Evolutionary conservation across 345 rosid species (phyloP).

Genomic region (Viola odorata): DNA sequence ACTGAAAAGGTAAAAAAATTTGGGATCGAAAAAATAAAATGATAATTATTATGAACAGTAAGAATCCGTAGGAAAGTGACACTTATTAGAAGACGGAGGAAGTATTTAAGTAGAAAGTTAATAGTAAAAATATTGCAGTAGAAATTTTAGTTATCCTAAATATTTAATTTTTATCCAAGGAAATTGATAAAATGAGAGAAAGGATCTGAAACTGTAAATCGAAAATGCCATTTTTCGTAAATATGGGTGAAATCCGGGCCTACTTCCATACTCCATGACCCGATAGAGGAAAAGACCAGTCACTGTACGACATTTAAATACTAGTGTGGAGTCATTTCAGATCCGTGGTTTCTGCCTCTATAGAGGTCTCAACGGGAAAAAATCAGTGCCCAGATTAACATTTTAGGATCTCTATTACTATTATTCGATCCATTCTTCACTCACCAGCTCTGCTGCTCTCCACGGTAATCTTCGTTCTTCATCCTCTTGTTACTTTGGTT

Average conservation of each 20-base stretch:
- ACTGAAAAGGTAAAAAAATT: too few relatives aligned
- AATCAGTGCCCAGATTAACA: too few relatives aligned
- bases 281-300: background rate
- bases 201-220: background rate
- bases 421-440: background rate
- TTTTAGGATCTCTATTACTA: too few relatives aligned
- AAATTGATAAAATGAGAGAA: background rate
- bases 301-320: conserved; percentile 17
- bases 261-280: background rate
- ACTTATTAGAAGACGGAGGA: too few relatives aligned
- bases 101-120: too few relatives aligned
- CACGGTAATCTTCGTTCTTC: conserved; percentile 15
- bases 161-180: background rate
- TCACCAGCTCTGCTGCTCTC: background rate
- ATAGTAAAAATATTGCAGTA: too few relatives aligned
- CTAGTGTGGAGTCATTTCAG: conserved; percentile 22
- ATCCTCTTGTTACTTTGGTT: background rate
- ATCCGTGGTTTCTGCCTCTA: conserved; percentile 33
- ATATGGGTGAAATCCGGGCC: background rate
- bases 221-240: conserved; percentile 24
- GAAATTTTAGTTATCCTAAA: too few relatives aligned
- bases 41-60: too few relatives aligned
- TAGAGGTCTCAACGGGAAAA: too few relatives aligned
- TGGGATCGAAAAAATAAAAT: too few relatives aligned
- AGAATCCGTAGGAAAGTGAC: too few relatives aligned